Base-by-base conservation (phyloP, 768 basidiomycete genomes). In the Agrocybe chaxingu region DNA sequence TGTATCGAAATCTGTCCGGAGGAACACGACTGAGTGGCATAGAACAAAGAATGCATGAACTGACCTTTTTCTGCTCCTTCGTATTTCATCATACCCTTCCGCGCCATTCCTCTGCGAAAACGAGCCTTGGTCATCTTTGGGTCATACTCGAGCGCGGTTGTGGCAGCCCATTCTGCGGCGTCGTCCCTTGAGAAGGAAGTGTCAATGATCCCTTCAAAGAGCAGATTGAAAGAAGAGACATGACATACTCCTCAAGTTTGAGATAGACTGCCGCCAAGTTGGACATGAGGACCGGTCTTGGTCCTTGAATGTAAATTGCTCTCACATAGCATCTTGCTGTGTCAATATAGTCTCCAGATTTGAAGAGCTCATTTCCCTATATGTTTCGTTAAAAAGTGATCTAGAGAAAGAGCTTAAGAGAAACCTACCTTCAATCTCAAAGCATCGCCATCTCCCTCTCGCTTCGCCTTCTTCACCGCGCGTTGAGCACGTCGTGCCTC, bases 21-120 rank as follows among this genome's bases (percentile, higher is more conserved):
- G 3, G 8, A 2, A 7, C 12, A 16, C 37, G 7, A 33, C 8
- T 47, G 38, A 10, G 13, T 33, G 42, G 34, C 11, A 9, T 30
- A n/a, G 16, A 30, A 34, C 9, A 8, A 8, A n/a, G 19, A 18
- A 13, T 8, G 29, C 9, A 41, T 5, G 31, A 37, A 48, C 54
- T 8, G 53, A 66, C 71, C 70, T 48, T 48, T 48, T 8, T 65
- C 50, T 4, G 70, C 67, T 49, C 58, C 64, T 44, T 50, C 56
- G 30, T 64, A 62, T 35, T 59, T 47, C 1, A 49, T 48, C 3
- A 49, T 45, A 13, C 45, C 62, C 54, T 68, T 72, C 37, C 73
- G 60, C 8, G 72, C 71, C 42, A 73, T 44, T 3, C 70, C 74
- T 46, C 71, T 66, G 29, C 70, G 69, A 55, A 64, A 74, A 11